Evolutionary conservation across 148 eudicot genomes (phyloP).

Genomic region (Linanthus parryae): DNA sequence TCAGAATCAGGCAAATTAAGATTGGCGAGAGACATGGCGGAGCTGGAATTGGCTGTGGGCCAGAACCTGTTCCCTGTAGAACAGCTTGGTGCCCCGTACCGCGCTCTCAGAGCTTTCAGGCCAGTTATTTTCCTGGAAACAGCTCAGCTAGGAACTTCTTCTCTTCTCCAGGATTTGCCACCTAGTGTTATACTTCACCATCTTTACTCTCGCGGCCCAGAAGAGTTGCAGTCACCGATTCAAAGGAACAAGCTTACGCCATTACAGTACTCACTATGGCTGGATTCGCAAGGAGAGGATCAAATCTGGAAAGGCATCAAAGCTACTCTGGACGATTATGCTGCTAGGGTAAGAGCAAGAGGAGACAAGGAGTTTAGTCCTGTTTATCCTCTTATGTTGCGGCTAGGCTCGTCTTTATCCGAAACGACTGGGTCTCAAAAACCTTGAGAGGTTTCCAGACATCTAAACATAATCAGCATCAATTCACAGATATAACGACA

Average conservation of each 20-base stretch:
- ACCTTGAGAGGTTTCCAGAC: conserved; percentile 20
- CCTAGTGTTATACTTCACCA: conserved; percentile 75
- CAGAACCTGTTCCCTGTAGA: conserved; percentile 89
- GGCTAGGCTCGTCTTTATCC: conserved; percentile 63
- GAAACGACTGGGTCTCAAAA: conserved; percentile 20
- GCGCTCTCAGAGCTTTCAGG: conserved; percentile 85
- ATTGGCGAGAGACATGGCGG: conserved; percentile 96
- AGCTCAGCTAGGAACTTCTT: conserved; percentile 66
- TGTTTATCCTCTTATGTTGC: conserved; percentile 86
- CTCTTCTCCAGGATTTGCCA: conserved; percentile 76
- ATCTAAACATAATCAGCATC: too few species aligned
- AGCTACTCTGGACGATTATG: conserved; percentile 89
- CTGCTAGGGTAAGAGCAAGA: conserved; percentile 59
- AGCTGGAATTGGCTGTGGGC: conserved; percentile 81
- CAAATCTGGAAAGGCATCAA: conserved; percentile 95
- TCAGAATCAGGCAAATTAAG: conserved; percentile 90
- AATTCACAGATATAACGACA: too few species aligned
- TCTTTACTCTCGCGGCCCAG: conserved; percentile 85
- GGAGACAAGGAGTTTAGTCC: conserved; percentile 84
- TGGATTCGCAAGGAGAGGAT: conserved; percentile 97
- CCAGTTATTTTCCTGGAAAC: conserved; percentile 91
- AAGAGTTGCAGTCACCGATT: conserved; percentile 85
- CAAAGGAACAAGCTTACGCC: conserved; percentile 84
- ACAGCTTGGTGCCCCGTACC: conserved; percentile 88
- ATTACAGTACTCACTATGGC: conserved; percentile 81